Conservation (phyloP, 2,329 filamentous ascomycete species). For the Fusarium sublunatum region DNA sequence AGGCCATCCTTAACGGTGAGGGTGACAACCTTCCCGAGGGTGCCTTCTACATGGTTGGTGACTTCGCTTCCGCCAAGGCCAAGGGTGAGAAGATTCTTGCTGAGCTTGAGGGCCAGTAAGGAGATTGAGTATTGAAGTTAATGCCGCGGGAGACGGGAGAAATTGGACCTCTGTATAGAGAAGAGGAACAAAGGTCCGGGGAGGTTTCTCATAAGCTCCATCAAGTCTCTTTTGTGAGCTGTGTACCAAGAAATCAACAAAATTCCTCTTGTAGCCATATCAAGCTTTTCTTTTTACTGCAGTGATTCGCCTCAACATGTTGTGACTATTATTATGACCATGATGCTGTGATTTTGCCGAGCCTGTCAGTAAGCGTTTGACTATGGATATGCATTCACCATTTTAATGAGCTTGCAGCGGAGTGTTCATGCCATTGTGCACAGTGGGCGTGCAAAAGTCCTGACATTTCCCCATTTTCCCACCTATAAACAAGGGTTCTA, state of each 20-base stretch:
- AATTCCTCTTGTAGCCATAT: constrained; percentile 59
- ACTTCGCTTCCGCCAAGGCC: constrained; percentile 88
- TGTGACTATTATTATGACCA: background rate
- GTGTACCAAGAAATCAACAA: constrained; percentile 69
- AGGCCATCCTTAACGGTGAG: constrained; percentile 94
- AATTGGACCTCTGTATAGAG: constrained; percentile 66
- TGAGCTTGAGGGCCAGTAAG: constrained; percentile 79
- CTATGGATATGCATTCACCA: no score
- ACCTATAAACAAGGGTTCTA: no score
- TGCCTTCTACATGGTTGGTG: constrained; percentile 98
- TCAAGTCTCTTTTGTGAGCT: constrained; percentile 70
- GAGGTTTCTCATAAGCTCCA: constrained; percentile 65
- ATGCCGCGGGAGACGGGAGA: constrained; percentile 49
- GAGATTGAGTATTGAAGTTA: constrained; percentile 52
- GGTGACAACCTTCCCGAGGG: constrained; percentile 95
- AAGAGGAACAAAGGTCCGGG: constrained; percentile 63
- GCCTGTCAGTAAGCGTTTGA: no score
- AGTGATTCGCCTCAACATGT: constrained; percentile 17
- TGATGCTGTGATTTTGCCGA: no score
- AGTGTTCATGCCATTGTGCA: no score
- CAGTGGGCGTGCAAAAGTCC: no score
- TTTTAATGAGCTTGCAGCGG: no score
- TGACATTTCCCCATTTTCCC: no score
- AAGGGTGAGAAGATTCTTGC: constrained; percentile 99
- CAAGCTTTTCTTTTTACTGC: constrained; percentile 41